phyloP scores from a whole-genome alignment of 73 alveolate species.

The Symbiodinium natans region DNA sequence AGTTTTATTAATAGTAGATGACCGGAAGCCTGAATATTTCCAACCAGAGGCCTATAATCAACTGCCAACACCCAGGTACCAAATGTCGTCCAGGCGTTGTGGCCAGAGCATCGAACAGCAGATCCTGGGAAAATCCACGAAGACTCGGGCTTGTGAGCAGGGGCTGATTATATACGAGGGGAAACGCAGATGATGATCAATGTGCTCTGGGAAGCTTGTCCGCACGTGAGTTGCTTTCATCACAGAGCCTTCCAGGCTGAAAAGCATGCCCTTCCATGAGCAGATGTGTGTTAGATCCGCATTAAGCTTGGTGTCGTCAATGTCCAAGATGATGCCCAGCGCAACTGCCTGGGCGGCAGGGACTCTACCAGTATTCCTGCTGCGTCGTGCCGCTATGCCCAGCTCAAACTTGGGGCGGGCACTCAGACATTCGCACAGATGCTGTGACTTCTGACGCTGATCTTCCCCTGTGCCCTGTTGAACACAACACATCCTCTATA shows the following conservation, averaged over 20 bases:
- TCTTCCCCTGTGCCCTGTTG: too few relatives aligned
- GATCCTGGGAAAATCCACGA: not conserved
- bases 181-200: not conserved
- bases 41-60: too few relatives aligned
- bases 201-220: not conserved
- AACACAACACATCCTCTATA: too few relatives aligned
- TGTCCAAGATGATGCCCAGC: slow-evolving; percentile 33
- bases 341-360: slow-evolving; percentile 60
- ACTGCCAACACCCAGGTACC: not conserved
- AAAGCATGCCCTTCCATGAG: not conserved
- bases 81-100: slow-evolving; percentile 88
- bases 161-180: not conserved
- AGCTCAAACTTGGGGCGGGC: not conserved
- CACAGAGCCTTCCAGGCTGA: not conserved
- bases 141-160: not conserved
- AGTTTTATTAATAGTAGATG: too few relatives aligned
- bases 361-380: too few relatives aligned
- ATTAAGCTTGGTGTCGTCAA: not conserved
- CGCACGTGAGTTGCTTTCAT: not conserved
- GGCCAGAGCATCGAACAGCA: slow-evolving; percentile 73
- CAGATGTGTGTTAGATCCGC: too few relatives aligned
- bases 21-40: too few relatives aligned
- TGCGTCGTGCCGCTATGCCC: too few relatives aligned
- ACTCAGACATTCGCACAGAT: too few relatives aligned
- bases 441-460: too few relatives aligned